Evolutionary conservation across 2,329 filamentous ascomycete species (phyloP).

Genomic region (Penicillium sp.): DNA sequence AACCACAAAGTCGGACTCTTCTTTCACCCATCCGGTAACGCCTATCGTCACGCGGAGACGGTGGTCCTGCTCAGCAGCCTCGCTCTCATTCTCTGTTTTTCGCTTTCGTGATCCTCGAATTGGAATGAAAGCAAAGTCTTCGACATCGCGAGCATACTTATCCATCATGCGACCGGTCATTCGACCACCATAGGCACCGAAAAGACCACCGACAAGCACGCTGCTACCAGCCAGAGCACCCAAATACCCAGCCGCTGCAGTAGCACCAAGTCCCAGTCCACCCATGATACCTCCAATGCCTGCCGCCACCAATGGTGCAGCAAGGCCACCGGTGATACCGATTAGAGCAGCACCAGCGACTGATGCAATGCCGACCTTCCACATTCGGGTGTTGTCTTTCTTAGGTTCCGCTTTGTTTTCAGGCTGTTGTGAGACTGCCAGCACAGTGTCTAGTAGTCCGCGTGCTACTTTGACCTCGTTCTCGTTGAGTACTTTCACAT

Average conservation of each 20-base stretch:
- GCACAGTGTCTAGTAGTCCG: conserved; percentile 76
- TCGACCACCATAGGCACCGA: conserved; percentile 86
- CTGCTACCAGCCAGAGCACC: conserved; percentile 80
- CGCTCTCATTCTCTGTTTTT: conserved; percentile 50
- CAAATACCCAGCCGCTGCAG: conserved; percentile 76
- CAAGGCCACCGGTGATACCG: conserved; percentile 79
- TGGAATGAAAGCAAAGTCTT: conserved; percentile 86
- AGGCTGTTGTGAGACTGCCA: conserved; percentile 76
- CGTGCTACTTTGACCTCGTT: conserved; percentile 78
- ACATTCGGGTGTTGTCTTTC: conserved; percentile 68
- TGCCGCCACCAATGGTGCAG: conserved; percentile 76
- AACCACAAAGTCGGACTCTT: conserved; percentile 72
- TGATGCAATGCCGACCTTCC: conserved; percentile 85
- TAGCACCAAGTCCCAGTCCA: conserved; percentile 74
- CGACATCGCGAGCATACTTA: conserved; percentile 81
- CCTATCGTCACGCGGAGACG: conserved; percentile 82
- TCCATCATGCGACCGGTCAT: conserved; percentile 89
- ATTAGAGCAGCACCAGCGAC: conserved; percentile 88
- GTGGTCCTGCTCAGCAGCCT: conserved; percentile 60
- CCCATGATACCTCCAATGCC: conserved; percentile 81
- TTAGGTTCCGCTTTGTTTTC: conserved; percentile 76
- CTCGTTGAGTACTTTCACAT: conserved; percentile 66
- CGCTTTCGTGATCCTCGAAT: conserved; percentile 61
- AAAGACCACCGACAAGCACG: conserved; percentile 80
- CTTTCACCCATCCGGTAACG: conserved; percentile 79